Evolutionary conservation across 2,329 filamentous ascomycete genomes (phyloP).

Genomic region (Penicillium occitanis): DNA sequence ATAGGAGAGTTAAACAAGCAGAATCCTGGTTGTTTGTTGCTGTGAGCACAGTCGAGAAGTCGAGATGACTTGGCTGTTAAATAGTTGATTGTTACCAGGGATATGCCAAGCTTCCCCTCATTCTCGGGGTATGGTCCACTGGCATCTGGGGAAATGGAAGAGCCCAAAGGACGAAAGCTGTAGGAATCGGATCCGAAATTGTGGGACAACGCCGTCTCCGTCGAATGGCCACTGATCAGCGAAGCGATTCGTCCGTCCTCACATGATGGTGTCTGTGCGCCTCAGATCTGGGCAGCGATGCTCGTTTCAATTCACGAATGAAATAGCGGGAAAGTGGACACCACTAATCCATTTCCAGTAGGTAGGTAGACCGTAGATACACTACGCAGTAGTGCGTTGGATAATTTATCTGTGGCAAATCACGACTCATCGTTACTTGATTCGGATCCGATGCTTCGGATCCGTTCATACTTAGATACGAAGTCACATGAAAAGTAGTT

Average conservation of each 20-base stretch:
- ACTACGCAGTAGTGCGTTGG: not conserved
- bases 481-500: not conserved
- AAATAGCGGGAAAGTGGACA: not conserved
- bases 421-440: not conserved
- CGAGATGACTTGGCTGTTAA: not conserved
- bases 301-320: not conserved
- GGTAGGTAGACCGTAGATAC: not conserved
- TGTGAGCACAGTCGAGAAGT: not conserved
- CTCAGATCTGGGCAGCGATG: not conserved
- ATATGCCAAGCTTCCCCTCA: slow-evolving; percentile 11
- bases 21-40: not conserved
- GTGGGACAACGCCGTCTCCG: not conserved
- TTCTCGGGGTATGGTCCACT: not conserved
- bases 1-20: not conserved
- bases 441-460: not conserved
- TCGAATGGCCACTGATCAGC: not conserved
- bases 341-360: not conserved
- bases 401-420: not conserved
- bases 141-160: not conserved
- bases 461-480: not conserved
- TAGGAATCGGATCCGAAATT: not conserved
- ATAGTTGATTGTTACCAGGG: not conserved
- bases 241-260: not conserved
- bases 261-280: not conserved
- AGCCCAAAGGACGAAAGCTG: not conserved